Conservation (phyloP, 108 stramenopile species). For the Nitzschia sp. region DNA sequence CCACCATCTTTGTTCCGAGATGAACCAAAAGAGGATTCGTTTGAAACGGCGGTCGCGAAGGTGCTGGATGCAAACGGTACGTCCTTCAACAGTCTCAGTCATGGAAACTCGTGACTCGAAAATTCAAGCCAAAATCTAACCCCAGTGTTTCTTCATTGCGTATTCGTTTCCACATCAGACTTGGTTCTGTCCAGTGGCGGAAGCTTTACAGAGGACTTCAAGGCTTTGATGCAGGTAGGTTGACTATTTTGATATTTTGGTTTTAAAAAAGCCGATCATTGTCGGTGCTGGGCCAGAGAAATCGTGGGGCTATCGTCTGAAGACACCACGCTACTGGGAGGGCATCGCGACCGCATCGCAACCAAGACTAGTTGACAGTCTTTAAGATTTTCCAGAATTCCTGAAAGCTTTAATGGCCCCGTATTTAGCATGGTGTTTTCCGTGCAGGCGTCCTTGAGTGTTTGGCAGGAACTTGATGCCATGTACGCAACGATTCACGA, state of each 20-base stretch:
- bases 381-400: too few relatives aligned
- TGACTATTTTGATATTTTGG: neutral
- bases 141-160: neutral
- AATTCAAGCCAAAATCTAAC: neutral
- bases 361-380: too few relatives aligned
- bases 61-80: constrained; percentile 44
- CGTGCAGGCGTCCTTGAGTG: too few relatives aligned
- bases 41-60: constrained; percentile 28
- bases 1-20: constrained; percentile 46
- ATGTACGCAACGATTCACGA: too few relatives aligned
- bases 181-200: constrained; percentile 17
- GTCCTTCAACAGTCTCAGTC: constrained; percentile 4
- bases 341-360: too few relatives aligned
- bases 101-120: neutral
- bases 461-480: too few relatives aligned
- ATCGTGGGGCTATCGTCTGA: too few relatives aligned
- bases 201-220: constrained; percentile 26
- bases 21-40: constrained; percentile 17
- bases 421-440: too few relatives aligned
- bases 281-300: too few relatives aligned
- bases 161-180: constrained; percentile 8
- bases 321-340: too few relatives aligned
- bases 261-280: too few relatives aligned
- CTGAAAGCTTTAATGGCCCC: too few relatives aligned
- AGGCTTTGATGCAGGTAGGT: constrained; percentile 48